These are phyloP conservation scores for Ophidiomyces ophidiicola DNA, from an alignment of 2,329 filamentous ascomycete genomes.

Conservation along the genomic window DNA sequence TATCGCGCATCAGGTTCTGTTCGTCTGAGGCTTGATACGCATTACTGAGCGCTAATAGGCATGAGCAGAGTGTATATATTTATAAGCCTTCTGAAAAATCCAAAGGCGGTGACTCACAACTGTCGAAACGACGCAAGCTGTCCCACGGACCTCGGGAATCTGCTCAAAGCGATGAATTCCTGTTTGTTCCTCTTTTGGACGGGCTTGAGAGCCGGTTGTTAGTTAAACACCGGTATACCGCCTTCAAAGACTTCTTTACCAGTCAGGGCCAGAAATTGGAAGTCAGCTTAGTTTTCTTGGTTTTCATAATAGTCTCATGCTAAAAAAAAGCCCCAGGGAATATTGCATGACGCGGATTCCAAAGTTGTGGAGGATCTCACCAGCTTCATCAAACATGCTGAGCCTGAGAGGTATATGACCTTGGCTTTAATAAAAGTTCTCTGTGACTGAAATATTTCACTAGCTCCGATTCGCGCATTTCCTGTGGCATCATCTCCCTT, in stretches of 20 bases:
- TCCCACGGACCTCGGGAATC: constrained; percentile 25
- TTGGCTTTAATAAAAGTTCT: not conserved
- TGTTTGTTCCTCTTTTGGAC: constrained; percentile 31
- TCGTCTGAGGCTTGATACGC: constrained; percentile 19
- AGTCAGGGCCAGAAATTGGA: constrained; percentile 30
- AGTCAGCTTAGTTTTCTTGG: constrained; percentile 17
- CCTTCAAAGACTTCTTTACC: constrained; percentile 31
- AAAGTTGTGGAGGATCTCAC: constrained; percentile 29
- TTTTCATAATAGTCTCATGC: not conserved
- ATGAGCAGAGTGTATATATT: constrained; percentile 48
- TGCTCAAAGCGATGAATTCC: constrained; percentile 14
- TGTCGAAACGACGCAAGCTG: constrained; percentile 48
- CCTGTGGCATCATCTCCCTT: constrained; percentile 32
- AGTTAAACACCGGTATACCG: constrained; percentile 26
- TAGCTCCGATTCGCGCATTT: constrained; percentile 31
- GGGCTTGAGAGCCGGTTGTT: constrained; percentile 27
- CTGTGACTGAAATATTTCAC: constrained; percentile 11
- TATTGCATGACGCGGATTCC: constrained; percentile 31
- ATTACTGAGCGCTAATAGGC: constrained; percentile 4
- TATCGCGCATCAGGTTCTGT: constrained; percentile 20
- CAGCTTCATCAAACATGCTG: constrained; percentile 27
- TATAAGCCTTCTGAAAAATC: constrained; percentile 43
- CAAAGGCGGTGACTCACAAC: constrained; percentile 30
- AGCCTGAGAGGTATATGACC: constrained; percentile 26
- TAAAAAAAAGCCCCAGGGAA: constrained; percentile 13